Evolutionary conservation across 495 filamentous ascomycete genomes (phyloP), one percentile per base, ranked within the genome.

Genomic region (Parathielavia appendiculata): DNA sequence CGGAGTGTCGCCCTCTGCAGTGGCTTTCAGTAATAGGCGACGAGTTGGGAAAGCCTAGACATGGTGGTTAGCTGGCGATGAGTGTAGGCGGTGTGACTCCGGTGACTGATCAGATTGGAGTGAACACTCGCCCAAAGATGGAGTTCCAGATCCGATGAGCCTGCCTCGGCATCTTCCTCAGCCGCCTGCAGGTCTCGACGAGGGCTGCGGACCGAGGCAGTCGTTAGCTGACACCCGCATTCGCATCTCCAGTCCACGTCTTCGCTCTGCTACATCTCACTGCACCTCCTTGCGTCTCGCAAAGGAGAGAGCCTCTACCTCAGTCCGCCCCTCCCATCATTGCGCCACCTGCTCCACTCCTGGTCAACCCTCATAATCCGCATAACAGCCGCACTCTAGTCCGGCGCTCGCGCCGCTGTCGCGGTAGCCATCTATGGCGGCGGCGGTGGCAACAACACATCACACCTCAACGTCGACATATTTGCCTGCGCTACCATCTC

Each of bases 271-370:
- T 62, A 64, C 56, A 26, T 62, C 26, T 41, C 49, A 2, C 56
- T 62, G 9, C 62, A 64, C 34, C n/a, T 59, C 22, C 38, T 55
- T 16, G 62, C 62, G 4, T 32, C 59, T 26, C 46, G 16, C 9
- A 58, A 40, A 16, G 59, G 51, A 0, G 35, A 55, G 22, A 30
- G 10, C 30, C 62, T 62, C 41, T 59, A 58, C 19, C 30, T 55
- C 47, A 51, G 51, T 41, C 26, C 51, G 7, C 62, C 56, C 11
- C 39, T 61, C 4, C 59, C 55, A 8, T 48, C 39, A 0, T 58
- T 59, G 35, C 52, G 49, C 4, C 56, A 64, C 47, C 55, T 41
- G 9, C 51, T 64, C 23, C 59, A 64, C 49, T 55, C 59, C 39
- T 58, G 55, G 59, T 52, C 62, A 12, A 35, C 12, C 13, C 43